Base-by-base conservation (phyloP, 139 green algal species). In the Mesostigma viride region DNA sequence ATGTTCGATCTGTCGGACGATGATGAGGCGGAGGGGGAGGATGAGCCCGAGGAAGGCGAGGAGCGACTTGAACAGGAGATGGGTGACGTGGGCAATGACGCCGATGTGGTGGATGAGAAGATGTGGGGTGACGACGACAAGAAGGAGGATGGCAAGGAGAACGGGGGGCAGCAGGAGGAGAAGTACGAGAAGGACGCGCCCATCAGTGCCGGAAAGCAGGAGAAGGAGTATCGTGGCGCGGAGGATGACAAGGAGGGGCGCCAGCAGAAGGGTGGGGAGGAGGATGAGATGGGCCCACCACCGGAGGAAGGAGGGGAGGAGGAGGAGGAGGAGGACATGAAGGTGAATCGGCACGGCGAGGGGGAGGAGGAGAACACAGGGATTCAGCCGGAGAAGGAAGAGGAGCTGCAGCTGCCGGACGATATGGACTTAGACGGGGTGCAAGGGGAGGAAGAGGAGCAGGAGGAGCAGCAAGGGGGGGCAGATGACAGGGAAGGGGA, bases 31-130 rank as follows among this genome's bases (percentile, higher is more conserved):
- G 71, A 84, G 1, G 76, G 80, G 22, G 76, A 83, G 17, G 78
- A 87, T 5, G 79, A 86, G 4, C 72, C 85, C 32, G 79, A 85
- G 31, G 81, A 87, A 8, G 67, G 81, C 30, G 76, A 86, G 48
- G 76, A 95, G 77, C 88, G 90, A 69, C 66, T 78, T 33, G 75
- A 76, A 4, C n/a, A 77, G 46, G 56, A 75, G 65, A 78, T 81
- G 73, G 77, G 76, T 24, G 80, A 91, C 44, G 53, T 27, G 53
- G 6, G 26, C n/a, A 62, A 85, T 0, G 75, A 87, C 35, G 78
- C 76, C 31, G 83, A 96, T 22, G 79, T 83, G 5, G 90, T 97
- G 34, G 91, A 97, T 71, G 91, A 97, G 83, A 75, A 76, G 58
- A 64, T 96, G 69, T 97, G 91, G 90, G 76, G 85, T 32, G 62